Base-by-base conservation (phyloP, 768 basidiomycete species). In the Amanita exitialis region DNA sequence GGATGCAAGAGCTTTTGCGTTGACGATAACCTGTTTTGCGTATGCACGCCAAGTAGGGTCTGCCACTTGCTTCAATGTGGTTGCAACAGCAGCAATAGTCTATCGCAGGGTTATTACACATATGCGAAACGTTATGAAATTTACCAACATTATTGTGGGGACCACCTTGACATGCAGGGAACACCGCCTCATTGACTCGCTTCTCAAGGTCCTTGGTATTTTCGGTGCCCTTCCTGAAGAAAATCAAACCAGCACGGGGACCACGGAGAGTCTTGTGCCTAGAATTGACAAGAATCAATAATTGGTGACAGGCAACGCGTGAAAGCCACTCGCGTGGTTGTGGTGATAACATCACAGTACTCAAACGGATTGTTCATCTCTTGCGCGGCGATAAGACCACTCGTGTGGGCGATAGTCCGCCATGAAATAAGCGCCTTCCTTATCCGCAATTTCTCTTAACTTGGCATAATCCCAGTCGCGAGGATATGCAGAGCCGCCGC, bases 151-250 rank as follows among this genome's bases (percentile, higher is more conserved):
- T 93, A 75, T 98, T 98, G 76, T 98, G 96, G 39, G 95, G 96
- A 44, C 95, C 96, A 69, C 96, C 96, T 72, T 98, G 96, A 79
- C 96, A 98, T 32, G 96, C 95, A 52, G 96, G 96, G 83, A 99
- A 99, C 56, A 99, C 95, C 45, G 96, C 94, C 37, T 95, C 90
- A 66, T 98, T 98, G 61, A 99, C 83, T 52, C 94, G 87, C 69
- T 91, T 91, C 78, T 97, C 96, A 41, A 99, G 80, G 59, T 98
- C 95, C 60, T 79, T 70, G 23, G 80, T 70, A 53, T 83, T 76
- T 62, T 87, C 79, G 59, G 82, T 81, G 65, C 95, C 92, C 70
- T 86, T 96, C 68, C 88, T 81, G 84, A 95, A 99, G 80, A 99
- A 99, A 74, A 99, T 88, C 55, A 99, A 74, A 66, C 96, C 96